A percentile compares a stretch with the other conserved stretches of the same genome.
phyloP scores from a whole-genome alignment of 2,329 filamentous ascomycete genomes.

The Seiridium unicorne region DNA sequence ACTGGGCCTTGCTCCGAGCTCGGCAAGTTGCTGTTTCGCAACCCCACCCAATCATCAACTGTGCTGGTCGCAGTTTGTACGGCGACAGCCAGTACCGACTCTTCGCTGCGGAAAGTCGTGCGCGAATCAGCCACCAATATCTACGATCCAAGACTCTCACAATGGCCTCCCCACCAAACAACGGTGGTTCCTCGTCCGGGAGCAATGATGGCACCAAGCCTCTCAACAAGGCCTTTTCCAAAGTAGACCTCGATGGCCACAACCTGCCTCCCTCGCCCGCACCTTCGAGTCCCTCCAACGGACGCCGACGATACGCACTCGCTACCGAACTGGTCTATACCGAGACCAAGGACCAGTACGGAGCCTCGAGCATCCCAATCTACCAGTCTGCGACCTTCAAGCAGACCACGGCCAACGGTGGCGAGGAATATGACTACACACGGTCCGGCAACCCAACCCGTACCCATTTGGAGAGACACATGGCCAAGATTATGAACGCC shows the following conservation, averaged over 20 bases:
- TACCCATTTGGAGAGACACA: constrained; percentile 91
- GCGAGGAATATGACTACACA: constrained; percentile 96
- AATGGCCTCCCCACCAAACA: constrained; percentile 19
- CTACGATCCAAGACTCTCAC: not conserved
- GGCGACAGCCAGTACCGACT: not conserved
- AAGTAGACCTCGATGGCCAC: constrained; percentile 79
- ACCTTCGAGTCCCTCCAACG: constrained; percentile 83
- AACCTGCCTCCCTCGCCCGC: constrained; percentile 88
- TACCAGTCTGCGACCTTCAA: constrained; percentile 99
- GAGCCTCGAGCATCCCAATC: constrained; percentile 92
- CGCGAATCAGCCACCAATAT: too few relatives aligned
- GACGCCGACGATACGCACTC: constrained; percentile 80
- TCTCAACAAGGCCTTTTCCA: constrained; percentile 52
- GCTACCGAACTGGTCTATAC: constrained; percentile 97
- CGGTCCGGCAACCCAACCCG: constrained; percentile 95
- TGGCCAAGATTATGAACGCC: constrained; percentile 99
- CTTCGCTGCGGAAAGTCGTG: not conserved
- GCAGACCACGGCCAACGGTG: constrained; percentile 76
- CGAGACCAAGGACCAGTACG: constrained; percentile 95
- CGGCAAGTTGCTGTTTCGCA: not conserved
- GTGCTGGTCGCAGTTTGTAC: not conserved
- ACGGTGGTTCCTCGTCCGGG: constrained; percentile 23
- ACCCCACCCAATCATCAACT: not conserved
- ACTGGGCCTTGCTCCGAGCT: not conserved
- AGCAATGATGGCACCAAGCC: constrained; percentile 33